Conservation (phyloP, 1,284 basidiomycete species). For the Rhodotorula sp. region DNA sequence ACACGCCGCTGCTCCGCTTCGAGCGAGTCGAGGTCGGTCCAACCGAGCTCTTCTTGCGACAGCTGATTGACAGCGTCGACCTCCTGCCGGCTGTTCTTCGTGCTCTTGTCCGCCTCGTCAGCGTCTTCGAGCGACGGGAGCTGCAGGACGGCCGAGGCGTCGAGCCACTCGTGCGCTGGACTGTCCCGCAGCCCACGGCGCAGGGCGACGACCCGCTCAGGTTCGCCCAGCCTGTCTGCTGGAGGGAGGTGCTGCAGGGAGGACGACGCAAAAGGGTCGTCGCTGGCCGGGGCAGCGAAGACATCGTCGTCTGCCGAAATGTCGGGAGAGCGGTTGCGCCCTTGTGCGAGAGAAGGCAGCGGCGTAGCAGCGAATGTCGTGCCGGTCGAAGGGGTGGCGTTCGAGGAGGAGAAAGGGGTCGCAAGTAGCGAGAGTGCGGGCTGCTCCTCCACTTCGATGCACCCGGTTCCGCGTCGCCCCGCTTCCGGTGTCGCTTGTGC, state of each 20-base stretch:
- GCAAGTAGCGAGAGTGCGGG: no score
- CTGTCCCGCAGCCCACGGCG: background rate
- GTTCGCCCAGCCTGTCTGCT: background rate
- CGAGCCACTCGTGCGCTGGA: slow-evolving; percentile 14
- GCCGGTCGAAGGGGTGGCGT: no score
- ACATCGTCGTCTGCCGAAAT: background rate
- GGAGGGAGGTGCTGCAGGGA: no score
- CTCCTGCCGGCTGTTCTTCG: slow-evolving; percentile 46
- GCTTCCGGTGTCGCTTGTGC: no score
- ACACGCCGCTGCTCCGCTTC: slow-evolving; percentile 61
- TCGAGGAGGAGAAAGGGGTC: no score
- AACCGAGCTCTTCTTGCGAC: slow-evolving; percentile 53
- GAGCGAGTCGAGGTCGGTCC: slow-evolving; percentile 64
- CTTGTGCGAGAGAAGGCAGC: no score
- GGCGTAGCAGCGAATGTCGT: no score
- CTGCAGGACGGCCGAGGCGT: background rate
- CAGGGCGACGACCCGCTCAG: background rate
- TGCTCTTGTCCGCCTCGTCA: slow-evolving; percentile 54
- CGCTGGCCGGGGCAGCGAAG: background rate
- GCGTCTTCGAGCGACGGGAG: slow-evolving; percentile 49
- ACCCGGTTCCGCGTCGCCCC: no score
- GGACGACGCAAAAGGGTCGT: background rate
- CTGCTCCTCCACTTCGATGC: no score
- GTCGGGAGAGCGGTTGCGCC: background rate
- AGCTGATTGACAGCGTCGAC: slow-evolving; percentile 56